Evolutionary conservation across 1,284 basidiomycete genomes (phyloP).

Genomic region (Wallemia ichthyophaga): DNA sequence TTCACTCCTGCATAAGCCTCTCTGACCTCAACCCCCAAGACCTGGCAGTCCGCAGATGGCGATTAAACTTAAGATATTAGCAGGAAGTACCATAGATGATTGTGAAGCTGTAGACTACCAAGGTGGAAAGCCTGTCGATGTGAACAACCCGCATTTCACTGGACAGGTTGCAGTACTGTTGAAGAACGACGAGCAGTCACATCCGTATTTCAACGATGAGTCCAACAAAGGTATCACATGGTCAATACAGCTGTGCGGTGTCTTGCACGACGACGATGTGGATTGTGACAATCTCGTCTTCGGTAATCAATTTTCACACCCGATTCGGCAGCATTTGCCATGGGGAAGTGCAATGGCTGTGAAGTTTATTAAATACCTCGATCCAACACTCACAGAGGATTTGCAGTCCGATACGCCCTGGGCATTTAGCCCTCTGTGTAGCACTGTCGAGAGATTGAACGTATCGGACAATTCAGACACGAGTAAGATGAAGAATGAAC

Average conservation of each 20-base stretch:
- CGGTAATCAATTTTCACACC: background rate
- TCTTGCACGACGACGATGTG: background rate
- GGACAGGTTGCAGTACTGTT: background rate
- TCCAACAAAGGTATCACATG: background rate
- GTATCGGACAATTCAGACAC: background rate
- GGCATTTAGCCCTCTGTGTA: background rate
- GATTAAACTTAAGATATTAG: background rate
- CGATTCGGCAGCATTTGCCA: background rate
- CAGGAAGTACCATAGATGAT: background rate
- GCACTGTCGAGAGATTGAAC: background rate
- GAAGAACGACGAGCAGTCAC: background rate
- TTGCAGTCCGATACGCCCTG: background rate
- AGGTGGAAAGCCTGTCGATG: background rate
- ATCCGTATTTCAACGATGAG: background rate
- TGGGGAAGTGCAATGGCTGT: background rate
- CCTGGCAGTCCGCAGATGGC: too few relatives aligned
- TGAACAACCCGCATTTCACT: background rate
- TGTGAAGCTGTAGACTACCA: background rate
- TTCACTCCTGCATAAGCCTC: too few relatives aligned
- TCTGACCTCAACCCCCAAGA: too few relatives aligned
- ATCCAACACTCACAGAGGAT: background rate
- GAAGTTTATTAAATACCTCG: background rate
- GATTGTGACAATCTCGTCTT: background rate
- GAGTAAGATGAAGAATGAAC: background rate
- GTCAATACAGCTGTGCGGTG: background rate